phyloP scores from a whole-genome alignment of 768 basidiomycete genomes.

The Lentinula lateritia region DNA sequence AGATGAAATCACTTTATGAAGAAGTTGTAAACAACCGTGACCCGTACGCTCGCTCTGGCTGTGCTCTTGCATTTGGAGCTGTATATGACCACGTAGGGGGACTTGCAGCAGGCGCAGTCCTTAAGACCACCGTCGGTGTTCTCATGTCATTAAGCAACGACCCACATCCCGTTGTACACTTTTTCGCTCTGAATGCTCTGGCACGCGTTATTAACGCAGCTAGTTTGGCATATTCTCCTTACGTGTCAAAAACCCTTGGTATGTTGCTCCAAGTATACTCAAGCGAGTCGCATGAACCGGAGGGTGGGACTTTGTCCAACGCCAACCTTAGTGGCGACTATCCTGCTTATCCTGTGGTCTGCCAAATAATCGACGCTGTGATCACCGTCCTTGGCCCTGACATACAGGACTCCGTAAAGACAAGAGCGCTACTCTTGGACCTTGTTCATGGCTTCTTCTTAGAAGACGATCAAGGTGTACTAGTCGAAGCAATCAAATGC shows the following conservation, averaged over 20 bases:
- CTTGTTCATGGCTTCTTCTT: constrained; percentile 80
- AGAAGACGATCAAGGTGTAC: constrained; percentile 83
- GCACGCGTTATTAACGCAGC: constrained; percentile 87
- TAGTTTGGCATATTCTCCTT: constrained; percentile 86
- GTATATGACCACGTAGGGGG: constrained; percentile 92
- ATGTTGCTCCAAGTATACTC: constrained; percentile 89
- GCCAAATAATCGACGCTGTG: constrained; percentile 88
- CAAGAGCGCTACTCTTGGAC: constrained; percentile 76
- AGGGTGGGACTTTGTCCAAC: constrained; percentile 79
- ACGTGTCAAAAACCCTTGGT: constrained; percentile 81
- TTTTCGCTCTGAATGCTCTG: constrained; percentile 84
- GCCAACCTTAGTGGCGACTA: constrained; percentile 87
- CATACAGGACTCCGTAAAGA: constrained; percentile 79
- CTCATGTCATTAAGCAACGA: constrained; percentile 93
- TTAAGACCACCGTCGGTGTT: constrained; percentile 94
- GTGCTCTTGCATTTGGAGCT: constrained; percentile 86
- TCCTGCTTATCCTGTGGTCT: constrained; percentile 87
- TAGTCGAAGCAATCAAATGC: constrained; percentile 93
- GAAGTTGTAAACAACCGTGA: constrained; percentile 93
- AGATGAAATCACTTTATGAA: constrained; percentile 88
- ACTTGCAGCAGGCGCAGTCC: constrained; percentile 87
- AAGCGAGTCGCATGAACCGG: constrained; percentile 86
- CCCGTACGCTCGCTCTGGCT: constrained; percentile 88
- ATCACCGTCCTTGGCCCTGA: constrained; percentile 95
- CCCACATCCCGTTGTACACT: constrained; percentile 95